Conservation (phyloP, 176 grass and related monocot species). For the Aegilops umbellulata region DNA sequence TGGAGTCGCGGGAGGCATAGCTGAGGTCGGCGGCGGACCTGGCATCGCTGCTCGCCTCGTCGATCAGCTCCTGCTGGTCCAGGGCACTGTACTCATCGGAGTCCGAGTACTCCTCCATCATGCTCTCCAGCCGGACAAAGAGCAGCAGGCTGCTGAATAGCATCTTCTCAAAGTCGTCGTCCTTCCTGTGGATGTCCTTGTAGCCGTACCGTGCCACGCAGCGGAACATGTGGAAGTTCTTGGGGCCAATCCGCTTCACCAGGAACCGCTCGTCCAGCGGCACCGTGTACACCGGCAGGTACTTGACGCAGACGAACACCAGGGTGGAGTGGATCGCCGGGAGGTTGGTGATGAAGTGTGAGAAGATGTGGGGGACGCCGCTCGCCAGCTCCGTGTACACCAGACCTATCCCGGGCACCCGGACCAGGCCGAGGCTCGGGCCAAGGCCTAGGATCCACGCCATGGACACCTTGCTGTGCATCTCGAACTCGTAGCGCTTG, state of each 20-base stretch:
- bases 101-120: slow-evolving; percentile 69
- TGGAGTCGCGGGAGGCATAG: slow-evolving; percentile 46
- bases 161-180: slow-evolving; percentile 74
- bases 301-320: slow-evolving; percentile 83
- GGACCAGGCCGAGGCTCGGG: slow-evolving; percentile 71
- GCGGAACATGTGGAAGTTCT: slow-evolving; percentile 74
- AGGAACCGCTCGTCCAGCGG: slow-evolving; percentile 59
- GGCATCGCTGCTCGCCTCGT: slow-evolving; percentile 15
- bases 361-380: slow-evolving; percentile 83
- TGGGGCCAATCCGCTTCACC: slow-evolving; percentile 61
- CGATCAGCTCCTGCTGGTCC: background rate
- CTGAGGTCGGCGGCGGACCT: slow-evolving; percentile 8
- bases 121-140: slow-evolving; percentile 60
- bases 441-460: slow-evolving; percentile 79
- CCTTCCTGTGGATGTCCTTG: slow-evolving; percentile 77
- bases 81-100: slow-evolving; percentile 51
- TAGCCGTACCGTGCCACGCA: slow-evolving; percentile 81
- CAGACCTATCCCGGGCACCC: slow-evolving; percentile 79
- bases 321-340: slow-evolving; percentile 78
- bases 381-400: slow-evolving; percentile 71
- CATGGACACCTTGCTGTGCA: slow-evolving; percentile 91
- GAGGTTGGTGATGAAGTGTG: slow-evolving; percentile 90
- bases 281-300: slow-evolving; percentile 69
- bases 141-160: slow-evolving; percentile 52
- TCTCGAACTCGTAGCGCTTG: slow-evolving; percentile 73